These are phyloP conservation scores for Xylariaceae sp. DNA, from an alignment of 2,329 filamentous ascomycete genomes.

Conservation along the genomic window DNA sequence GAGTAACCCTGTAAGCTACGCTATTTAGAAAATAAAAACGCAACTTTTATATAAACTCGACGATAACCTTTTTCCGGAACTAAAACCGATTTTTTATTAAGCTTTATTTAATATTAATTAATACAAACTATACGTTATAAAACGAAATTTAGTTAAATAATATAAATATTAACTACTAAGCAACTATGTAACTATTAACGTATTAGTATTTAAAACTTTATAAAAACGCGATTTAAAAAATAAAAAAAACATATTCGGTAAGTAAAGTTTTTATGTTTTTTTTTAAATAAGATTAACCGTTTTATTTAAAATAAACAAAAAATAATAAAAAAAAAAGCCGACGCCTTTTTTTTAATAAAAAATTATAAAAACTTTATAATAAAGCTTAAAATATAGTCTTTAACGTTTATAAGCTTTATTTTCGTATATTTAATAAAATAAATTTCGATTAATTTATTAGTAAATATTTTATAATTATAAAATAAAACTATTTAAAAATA, in stretches of 20 bases:
- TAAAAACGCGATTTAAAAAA: neutral
- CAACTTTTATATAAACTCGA: neutral
- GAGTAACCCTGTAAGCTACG: neutral
- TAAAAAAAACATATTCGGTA: too few relatives aligned
- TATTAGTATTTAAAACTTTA: neutral
- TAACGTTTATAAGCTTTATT: too few relatives aligned
- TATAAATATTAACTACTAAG: neutral
- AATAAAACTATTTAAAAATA: neutral
- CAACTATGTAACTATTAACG: neutral
- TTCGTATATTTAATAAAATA: too few relatives aligned
- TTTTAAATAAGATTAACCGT: too few relatives aligned
- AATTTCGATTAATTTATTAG: too few relatives aligned
- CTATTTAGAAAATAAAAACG: neutral
- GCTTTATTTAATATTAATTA: neutral
- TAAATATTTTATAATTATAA: neutral
- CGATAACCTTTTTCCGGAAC: too few relatives aligned
- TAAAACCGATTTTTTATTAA: neutral
- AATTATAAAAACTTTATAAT: too few relatives aligned
- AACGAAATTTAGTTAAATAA: neutral
- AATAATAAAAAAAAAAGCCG: too few relatives aligned
- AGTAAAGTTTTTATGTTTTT: too few relatives aligned
- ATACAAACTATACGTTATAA: neutral
- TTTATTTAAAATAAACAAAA: too few relatives aligned
- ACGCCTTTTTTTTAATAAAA: too few relatives aligned
- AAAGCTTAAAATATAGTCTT: too few relatives aligned